A percentile compares a stretch with the other conserved stretches of the same genome.
These are phyloP conservation scores for Bipolaris bicolor DNA, from an alignment of 2,329 filamentous ascomycete species.

Conservation along the genomic window DNA sequence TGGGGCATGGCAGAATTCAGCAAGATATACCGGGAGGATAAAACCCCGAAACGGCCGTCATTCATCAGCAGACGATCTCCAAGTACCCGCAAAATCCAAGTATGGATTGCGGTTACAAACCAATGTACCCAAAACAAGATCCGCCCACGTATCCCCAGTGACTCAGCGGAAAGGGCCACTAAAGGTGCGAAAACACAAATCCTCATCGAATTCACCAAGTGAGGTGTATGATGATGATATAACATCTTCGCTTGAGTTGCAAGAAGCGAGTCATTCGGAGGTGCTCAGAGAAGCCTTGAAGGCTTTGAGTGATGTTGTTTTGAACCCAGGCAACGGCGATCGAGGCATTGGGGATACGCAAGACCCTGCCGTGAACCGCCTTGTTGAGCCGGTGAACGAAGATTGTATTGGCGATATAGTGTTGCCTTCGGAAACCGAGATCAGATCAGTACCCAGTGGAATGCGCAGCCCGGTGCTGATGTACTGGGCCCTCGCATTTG, in stretches of 20 bases:
- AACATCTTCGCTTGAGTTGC: conserved; percentile 23
- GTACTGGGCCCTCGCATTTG: conserved; percentile 31
- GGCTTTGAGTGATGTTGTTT: conserved; percentile 16
- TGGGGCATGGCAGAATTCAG: conserved; percentile 20
- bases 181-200: conserved; percentile 14
- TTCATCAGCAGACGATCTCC: conserved; percentile 19
- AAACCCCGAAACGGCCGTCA: conserved; percentile 13
- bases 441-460: conserved; percentile 20
- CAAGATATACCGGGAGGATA: background rate
- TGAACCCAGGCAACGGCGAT: background rate
- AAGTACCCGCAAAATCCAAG: conserved; percentile 6
- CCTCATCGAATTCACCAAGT: conserved; percentile 19
- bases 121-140: conserved; percentile 25
- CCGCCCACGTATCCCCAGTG: conserved; percentile 31
- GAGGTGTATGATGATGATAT: conserved; percentile 7
- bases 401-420: conserved; percentile 28
- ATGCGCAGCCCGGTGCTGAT: conserved; percentile 20
- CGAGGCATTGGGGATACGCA: background rate
- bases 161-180: conserved; percentile 22
- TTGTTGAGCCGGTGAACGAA: conserved; percentile 21
- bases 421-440: conserved; percentile 30
- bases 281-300: conserved; percentile 29
- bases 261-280: conserved; percentile 25
- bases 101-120: conserved; percentile 28
- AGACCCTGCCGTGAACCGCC: conserved; percentile 14